Percentiles rank a stretch among this genome's conserved stretches.
Conservation (phyloP, 805 yeast genomes). For the Yarrowia bubula region DNA sequence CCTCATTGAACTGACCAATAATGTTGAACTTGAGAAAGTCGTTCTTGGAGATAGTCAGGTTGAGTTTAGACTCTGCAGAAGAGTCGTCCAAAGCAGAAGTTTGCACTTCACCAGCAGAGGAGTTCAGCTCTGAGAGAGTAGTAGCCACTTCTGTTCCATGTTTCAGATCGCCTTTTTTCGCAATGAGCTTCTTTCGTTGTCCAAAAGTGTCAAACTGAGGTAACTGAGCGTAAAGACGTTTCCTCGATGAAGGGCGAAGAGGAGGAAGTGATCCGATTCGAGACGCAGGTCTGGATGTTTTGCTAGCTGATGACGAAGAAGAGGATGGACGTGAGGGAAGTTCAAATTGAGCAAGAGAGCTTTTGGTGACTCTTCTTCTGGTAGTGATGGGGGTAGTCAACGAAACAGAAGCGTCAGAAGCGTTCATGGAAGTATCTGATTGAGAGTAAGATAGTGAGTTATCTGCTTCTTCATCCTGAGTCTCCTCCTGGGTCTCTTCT, state of each 20-base stretch:
- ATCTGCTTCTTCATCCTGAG: not conserved
- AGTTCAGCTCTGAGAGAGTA: not conserved
- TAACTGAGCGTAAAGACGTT: not conserved
- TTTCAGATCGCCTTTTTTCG: not conserved
- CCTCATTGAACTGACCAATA: slow-evolving; percentile 93
- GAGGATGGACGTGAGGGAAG: not conserved
- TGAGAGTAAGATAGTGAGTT: not conserved
- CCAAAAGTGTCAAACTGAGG: slow-evolving; percentile 19
- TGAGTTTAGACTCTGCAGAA: slow-evolving; percentile 56
- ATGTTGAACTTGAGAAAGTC: slow-evolving; percentile 76
- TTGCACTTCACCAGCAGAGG: not conserved
- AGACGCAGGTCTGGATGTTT: not conserved
- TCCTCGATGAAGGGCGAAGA: not conserved
- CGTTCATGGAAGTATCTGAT: not conserved
- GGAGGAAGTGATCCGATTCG: not conserved
- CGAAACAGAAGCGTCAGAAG: not conserved
- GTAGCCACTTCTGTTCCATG: not conserved
- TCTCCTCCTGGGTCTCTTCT: not conserved
- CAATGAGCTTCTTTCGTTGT: not conserved
- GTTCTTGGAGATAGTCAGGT: slow-evolving; percentile 60
- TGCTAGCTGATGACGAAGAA: not conserved
- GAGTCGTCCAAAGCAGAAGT: slow-evolving; percentile 11
- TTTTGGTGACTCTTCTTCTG: not conserved
- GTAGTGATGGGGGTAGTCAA: not conserved
- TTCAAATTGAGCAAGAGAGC: not conserved